Percentiles rank a stretch among this genome's conserved stretches.
phyloP scores from a whole-genome alignment of 306 rosid species.

The Lathyrus tuberosus region DNA sequence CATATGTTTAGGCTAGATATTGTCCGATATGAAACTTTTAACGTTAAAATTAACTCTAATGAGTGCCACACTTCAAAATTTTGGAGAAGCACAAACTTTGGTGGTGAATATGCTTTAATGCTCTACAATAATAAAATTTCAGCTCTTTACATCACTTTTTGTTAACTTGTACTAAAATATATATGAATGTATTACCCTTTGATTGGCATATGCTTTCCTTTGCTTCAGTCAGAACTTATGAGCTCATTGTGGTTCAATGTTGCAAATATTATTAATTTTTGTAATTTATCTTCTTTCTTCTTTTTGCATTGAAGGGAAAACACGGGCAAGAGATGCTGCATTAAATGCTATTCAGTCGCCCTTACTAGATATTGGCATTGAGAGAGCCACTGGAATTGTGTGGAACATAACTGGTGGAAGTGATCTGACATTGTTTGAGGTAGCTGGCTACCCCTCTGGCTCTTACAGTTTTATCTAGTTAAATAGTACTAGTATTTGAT shows the following conservation, averaged over 20 bases:
- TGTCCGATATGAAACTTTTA: no score
- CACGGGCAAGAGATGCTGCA: slow-evolving; percentile 99
- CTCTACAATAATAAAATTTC: slow-evolving; percentile 15
- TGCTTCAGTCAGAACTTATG: slow-evolving; percentile 25
- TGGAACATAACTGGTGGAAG: slow-evolving; percentile 99
- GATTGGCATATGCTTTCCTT: not conserved
- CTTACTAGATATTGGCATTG: slow-evolving; percentile 94
- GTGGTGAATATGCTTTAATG: slow-evolving; percentile 10
- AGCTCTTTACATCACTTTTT: not conserved
- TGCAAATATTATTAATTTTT: slow-evolving; percentile 20
- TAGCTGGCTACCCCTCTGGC: slow-evolving; percentile 39
- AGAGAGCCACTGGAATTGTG: slow-evolving; percentile 99
- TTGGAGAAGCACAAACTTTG: slow-evolving; percentile 19
- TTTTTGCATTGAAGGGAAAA: slow-evolving; percentile 72
- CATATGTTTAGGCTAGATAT: no score
- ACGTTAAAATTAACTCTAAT: not conserved
- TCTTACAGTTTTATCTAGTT: slow-evolving; percentile 14
- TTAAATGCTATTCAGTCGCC: slow-evolving; percentile 98
- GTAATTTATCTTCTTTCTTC: slow-evolving; percentile 30
- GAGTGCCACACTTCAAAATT: slow-evolving; percentile 1
- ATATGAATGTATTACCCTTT: slow-evolving; percentile 21
- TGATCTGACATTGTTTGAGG: slow-evolving; percentile 96
- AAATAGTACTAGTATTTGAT: not conserved
- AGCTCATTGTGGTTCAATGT: slow-evolving; percentile 19
- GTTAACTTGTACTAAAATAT: slow-evolving; percentile 1